Evolutionary conservation across 139 green algal species (phyloP).

Genomic region (Chlamydomonas sp.): DNA sequence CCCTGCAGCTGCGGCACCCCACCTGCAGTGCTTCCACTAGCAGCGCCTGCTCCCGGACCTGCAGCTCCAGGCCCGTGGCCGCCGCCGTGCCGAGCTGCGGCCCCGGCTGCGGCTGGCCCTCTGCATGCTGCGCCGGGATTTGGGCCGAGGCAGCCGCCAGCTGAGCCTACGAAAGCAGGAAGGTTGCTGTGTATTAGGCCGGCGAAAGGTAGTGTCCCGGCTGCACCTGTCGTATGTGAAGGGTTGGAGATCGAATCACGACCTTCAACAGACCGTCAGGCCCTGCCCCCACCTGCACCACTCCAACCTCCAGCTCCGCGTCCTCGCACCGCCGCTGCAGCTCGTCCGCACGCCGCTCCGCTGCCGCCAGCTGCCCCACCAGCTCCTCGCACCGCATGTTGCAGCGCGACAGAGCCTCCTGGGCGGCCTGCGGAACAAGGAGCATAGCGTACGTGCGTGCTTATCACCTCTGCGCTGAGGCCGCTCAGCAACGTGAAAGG

Average conservation of each 20-base stretch:
- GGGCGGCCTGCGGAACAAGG: background rate
- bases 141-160: slow-evolving; percentile 16
- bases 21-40: slow-evolving; percentile 5
- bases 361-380: background rate
- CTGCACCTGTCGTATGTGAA: background rate
- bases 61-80: slow-evolving; percentile 2
- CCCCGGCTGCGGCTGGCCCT: background rate
- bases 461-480: background rate
- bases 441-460: background rate
- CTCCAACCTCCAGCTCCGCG: slow-evolving; percentile 10
- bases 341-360: slow-evolving; percentile 4
- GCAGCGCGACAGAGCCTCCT: slow-evolving; percentile 5
- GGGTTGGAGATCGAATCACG: too few species aligned
- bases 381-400: background rate
- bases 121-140: background rate
- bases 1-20: background rate
- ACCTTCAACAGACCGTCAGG: too few species aligned
- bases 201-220: too few species aligned
- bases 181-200: too few species aligned
- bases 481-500: background rate
- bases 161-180: slow-evolving; percentile 1
- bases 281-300: slow-evolving; percentile 7
- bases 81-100: background rate
- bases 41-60: slow-evolving; percentile 10
- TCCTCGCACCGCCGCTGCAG: slow-evolving; percentile 16